These are phyloP conservation scores for Rhazya stricta DNA, from an alignment of 257 asterid species.

Conservation along the genomic window DNA sequence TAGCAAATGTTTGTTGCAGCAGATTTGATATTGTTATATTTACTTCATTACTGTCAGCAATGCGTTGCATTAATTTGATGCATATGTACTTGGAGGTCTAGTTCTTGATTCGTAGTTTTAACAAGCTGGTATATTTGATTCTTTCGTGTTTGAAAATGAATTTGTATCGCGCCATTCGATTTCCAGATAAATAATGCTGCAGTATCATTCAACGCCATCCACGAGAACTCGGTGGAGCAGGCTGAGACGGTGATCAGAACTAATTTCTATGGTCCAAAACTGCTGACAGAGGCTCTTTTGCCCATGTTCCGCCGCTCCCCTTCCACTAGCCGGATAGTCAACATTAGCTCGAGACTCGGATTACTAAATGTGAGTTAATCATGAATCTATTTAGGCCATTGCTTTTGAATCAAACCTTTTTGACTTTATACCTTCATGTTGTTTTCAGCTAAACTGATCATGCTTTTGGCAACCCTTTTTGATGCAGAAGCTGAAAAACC, in stretches of 20 bases:
- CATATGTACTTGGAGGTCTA: no score
- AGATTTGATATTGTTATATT: no score
- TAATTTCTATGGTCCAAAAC: conserved; percentile 61
- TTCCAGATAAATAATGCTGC: conserved; percentile 69
- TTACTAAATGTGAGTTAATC: conserved; percentile 53
- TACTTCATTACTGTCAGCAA: no score
- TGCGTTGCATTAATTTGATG: no score
- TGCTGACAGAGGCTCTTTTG: conserved; percentile 48
- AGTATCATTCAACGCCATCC: conserved; percentile 51
- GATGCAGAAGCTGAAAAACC: conserved; percentile 58
- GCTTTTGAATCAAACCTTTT: background rate
- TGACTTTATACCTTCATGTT: background rate
- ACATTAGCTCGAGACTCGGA: conserved; percentile 82
- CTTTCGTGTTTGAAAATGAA: no score
- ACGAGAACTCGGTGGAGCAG: conserved; percentile 52
- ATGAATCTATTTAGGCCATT: background rate
- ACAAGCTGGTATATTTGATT: no score
- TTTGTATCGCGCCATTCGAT: no score
- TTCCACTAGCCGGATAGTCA: conserved; percentile 43
- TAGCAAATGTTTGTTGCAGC: no score
- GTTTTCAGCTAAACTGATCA: background rate
- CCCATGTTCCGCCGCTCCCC: conserved; percentile 51
- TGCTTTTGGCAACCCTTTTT: background rate
- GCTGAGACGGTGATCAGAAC: conserved; percentile 59
- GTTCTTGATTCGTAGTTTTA: no score